Percentiles rank a stretch among this genome's conserved stretches.
Evolutionary conservation across 192 early-diverging fungal species (phyloP).

Genomic region (Linnemannia hyalina): DNA sequence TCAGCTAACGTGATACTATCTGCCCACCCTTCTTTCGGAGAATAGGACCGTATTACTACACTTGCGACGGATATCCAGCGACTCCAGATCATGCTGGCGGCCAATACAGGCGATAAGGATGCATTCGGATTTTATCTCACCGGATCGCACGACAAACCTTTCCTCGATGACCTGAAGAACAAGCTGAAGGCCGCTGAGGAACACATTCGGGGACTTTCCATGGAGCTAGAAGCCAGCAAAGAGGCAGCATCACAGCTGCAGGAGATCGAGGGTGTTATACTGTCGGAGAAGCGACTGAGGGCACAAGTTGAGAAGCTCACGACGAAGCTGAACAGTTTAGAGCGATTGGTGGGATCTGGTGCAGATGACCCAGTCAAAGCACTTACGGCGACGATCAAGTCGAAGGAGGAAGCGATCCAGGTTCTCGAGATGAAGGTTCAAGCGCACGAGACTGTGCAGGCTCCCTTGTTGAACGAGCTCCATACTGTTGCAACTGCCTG

Average conservation of each 20-base stretch:
- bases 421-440: constrained; percentile 70
- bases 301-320: constrained; percentile 62
- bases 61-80: constrained; percentile 74
- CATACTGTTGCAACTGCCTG: constrained; percentile 78
- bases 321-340: constrained; percentile 39
- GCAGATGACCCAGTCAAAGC: constrained; percentile 49
- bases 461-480: constrained; percentile 72
- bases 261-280: constrained; percentile 22
- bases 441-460: constrained; percentile 59
- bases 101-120: constrained; percentile 66
- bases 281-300: constrained; percentile 60
- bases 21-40: neutral
- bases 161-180: constrained; percentile 68
- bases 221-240: constrained; percentile 37
- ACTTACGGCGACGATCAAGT: constrained; percentile 42
- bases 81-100: constrained; percentile 67
- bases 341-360: constrained; percentile 38
- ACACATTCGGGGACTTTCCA: constrained; percentile 44
- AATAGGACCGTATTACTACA: constrained; percentile 71
- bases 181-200: constrained; percentile 67
- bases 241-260: constrained; percentile 28
- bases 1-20: neutral
- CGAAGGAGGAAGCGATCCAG: constrained; percentile 64
- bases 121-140: constrained; percentile 69
- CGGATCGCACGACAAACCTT: constrained; percentile 59